Conservation (phyloP, 2,329 filamentous ascomycete genomes). For the Emydomyces testavorans region DNA sequence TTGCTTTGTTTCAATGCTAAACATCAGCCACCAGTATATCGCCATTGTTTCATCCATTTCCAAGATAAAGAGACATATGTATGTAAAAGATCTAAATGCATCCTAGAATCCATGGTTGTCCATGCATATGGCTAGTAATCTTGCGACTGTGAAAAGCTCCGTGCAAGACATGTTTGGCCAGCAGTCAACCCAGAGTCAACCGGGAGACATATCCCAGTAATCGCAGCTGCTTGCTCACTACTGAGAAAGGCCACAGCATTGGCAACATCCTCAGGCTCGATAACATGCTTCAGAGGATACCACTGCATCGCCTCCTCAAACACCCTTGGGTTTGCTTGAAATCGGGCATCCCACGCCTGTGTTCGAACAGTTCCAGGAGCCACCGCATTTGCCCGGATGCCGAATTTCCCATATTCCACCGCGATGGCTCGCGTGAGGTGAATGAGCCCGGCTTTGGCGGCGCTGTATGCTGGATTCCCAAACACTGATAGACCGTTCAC, state of each 20-base stretch:
- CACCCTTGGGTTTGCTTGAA: slow-evolving; percentile 14
- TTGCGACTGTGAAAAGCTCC: slow-evolving; percentile 18
- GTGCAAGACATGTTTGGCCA: slow-evolving; percentile 19
- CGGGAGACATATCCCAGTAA: slow-evolving; percentile 21
- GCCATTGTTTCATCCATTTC: no score
- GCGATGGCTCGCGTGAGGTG: slow-evolving; percentile 33
- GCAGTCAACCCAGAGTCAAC: slow-evolving; percentile 21
- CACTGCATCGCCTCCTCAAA: slow-evolving; percentile 18
- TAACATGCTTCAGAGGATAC: slow-evolving; percentile 19
- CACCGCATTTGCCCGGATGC: slow-evolving; percentile 32
- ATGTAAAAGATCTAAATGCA: background rate
- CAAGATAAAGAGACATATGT: no score
- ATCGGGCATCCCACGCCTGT: slow-evolving; percentile 15
- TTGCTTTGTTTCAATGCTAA: no score
- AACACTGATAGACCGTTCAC: slow-evolving; percentile 19
- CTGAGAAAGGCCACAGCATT: slow-evolving; percentile 21
- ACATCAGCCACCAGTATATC: no score
- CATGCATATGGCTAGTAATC: no score
- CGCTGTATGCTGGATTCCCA: slow-evolving; percentile 26
- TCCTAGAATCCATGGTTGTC: background rate
- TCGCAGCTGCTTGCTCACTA: slow-evolving; percentile 17
- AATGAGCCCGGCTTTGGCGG: slow-evolving; percentile 33
- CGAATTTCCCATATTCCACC: slow-evolving; percentile 24
- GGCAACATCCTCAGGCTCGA: slow-evolving; percentile 21
- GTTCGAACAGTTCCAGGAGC: slow-evolving; percentile 22